phyloP scores from a whole-genome alignment of 192 early-diverging fungal genomes.

The Backusella macrospora region DNA sequence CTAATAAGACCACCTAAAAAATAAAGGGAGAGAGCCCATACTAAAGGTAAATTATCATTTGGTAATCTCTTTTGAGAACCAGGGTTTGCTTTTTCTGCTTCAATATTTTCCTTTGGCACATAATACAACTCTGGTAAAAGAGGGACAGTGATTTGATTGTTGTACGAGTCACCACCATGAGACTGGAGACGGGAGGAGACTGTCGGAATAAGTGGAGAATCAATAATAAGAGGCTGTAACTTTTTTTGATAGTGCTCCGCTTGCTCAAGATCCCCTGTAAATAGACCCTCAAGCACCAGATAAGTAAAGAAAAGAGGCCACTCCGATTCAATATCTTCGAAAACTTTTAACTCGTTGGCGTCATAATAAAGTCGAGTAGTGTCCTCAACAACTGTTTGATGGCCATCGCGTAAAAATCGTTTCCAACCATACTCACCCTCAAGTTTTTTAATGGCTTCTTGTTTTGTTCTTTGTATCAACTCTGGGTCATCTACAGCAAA shows the following conservation, averaged over 20 bases:
- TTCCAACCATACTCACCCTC: slow-evolving; percentile 80
- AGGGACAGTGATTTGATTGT: not conserved
- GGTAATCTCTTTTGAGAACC: slow-evolving; percentile 70
- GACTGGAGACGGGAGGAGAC: slow-evolving; percentile 14
- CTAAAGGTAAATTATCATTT: slow-evolving; percentile 87
- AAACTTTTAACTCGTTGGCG: slow-evolving; percentile 75
- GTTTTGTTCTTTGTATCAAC: slow-evolving; percentile 62
- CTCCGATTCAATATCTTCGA: slow-evolving; percentile 83
- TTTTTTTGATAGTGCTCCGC: slow-evolving; percentile 68
- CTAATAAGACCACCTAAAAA: slow-evolving; percentile 73
- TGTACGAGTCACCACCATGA: not conserved
- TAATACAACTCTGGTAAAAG: slow-evolving; percentile 75
- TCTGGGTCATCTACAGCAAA: slow-evolving; percentile 74
- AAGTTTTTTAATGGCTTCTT: slow-evolving; percentile 78
- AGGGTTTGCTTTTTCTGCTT: slow-evolving; percentile 67
- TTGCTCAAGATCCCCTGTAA: slow-evolving; percentile 64
- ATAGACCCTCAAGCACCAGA: slow-evolving; percentile 79
- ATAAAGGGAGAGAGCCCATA: slow-evolving; percentile 85
- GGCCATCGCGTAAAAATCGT: slow-evolving; percentile 83
- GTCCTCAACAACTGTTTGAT: slow-evolving; percentile 82
- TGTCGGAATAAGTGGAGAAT: slow-evolving; percentile 46
- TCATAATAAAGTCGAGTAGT: slow-evolving; percentile 75
- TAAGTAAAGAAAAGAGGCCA: slow-evolving; percentile 92
- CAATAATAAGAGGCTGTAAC: slow-evolving; percentile 70
- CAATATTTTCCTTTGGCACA: slow-evolving; percentile 72